Evolutionary conservation across 148 eudicot genomes (phyloP).

Genomic region (Vaccinium macrocarpon): DNA sequence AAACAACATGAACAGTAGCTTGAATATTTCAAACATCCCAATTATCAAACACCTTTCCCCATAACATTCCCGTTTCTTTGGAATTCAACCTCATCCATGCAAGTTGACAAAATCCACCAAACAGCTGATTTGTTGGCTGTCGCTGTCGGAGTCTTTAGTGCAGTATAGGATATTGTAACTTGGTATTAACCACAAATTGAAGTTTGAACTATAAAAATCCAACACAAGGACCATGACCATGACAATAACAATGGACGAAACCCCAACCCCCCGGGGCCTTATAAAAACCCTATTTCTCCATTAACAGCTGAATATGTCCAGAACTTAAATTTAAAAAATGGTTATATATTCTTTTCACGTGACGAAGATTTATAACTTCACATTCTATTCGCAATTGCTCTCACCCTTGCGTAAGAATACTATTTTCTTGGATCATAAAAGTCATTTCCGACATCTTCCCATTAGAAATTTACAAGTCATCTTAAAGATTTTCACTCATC

Average conservation of each 20-base stretch:
- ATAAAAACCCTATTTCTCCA: too few species aligned
- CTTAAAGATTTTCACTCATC: neutral
- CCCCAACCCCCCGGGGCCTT: too few species aligned
- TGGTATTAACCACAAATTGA: too few species aligned
- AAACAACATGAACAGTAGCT: neutral
- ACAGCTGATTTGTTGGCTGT: too few species aligned
- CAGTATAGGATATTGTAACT: too few species aligned
- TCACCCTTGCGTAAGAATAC: neutral
- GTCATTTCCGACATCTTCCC: neutral
- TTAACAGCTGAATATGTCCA: too few species aligned
- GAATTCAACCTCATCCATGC: neutral
- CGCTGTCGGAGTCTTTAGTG: too few species aligned
- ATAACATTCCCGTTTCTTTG: neutral
- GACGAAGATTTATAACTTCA: neutral
- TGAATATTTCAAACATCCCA: neutral
- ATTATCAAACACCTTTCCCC: neutral
- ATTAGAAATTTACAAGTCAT: neutral
- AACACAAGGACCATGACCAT: too few species aligned
- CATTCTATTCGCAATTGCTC: neutral
- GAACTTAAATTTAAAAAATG: too few species aligned
- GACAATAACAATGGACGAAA: too few species aligned
- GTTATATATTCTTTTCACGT: too few species aligned
- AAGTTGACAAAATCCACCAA: neutral
- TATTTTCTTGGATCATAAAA: neutral
- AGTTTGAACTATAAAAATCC: too few species aligned